These are phyloP conservation scores for Tieghemostelium lacteum DNA, from an alignment of 78 protist species.

Conservation along the genomic window DNA sequence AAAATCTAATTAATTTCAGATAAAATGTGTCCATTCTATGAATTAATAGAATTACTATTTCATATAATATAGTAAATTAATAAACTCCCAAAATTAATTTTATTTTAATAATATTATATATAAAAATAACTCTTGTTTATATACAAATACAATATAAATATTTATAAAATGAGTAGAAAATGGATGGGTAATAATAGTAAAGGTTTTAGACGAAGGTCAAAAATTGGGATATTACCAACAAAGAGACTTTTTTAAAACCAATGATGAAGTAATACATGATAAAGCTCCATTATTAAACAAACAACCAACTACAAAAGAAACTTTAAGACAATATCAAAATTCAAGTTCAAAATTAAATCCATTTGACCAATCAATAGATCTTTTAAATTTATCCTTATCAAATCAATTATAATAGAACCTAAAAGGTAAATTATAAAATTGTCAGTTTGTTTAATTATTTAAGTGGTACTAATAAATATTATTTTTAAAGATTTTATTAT, in stretches of 20 bases:
- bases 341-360: neutral
- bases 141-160: neutral
- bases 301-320: neutral
- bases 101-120: no score
- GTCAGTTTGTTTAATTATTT: neutral
- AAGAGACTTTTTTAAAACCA: no score
- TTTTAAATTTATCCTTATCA: neutral
- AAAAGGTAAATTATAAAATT: no score
- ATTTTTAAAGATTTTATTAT: no score
- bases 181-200: neutral
- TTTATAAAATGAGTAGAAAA: neutral
- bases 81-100: no score
- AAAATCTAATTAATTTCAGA: no score
- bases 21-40: no score
- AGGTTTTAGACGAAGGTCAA: neutral
- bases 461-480: neutral
- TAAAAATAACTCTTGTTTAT: neutral
- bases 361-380: neutral
- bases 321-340: no score
- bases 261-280: no score
- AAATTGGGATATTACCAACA: neutral
- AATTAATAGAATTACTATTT: neutral
- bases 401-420: neutral
- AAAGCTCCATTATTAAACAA: neutral
- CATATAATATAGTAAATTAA: neutral